phyloP scores from a whole-genome alignment of 179 eudicot genomes.

The Beta lomatogona region DNA sequence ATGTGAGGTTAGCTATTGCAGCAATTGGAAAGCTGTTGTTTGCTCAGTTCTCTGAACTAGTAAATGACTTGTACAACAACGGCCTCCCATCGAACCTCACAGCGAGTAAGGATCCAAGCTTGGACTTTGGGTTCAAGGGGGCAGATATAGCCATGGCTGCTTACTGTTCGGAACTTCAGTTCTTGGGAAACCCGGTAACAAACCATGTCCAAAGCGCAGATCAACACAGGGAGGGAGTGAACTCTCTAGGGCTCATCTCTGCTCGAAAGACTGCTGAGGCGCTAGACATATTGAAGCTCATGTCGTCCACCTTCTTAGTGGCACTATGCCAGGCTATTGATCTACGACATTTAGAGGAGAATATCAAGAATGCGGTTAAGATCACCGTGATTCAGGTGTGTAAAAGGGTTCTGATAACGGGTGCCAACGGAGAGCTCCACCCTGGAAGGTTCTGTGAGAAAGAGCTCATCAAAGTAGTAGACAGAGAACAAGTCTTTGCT shows the following conservation, averaged over 20 bases:
- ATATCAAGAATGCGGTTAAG: constrained; percentile 43
- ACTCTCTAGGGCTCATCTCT: constrained; percentile 57
- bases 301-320: constrained; percentile 57
- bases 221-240: constrained; percentile 64
- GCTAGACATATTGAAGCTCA: constrained; percentile 52
- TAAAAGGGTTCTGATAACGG: constrained; percentile 38
- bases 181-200: constrained; percentile 54
- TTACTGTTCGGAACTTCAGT: constrained; percentile 56
- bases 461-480: constrained; percentile 51
- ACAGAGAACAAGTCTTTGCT: constrained; percentile 51
- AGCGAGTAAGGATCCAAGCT: constrained; percentile 54
- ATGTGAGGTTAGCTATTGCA: constrained; percentile 55
- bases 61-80: constrained; percentile 59
- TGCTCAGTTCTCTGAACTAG: constrained; percentile 50
- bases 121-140: constrained; percentile 55
- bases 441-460: constrained; percentile 53
- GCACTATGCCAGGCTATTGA: constrained; percentile 64
- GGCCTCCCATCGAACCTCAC: constrained; percentile 62
- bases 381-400: constrained; percentile 48
- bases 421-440: constrained; percentile 48
- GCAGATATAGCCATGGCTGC: constrained; percentile 70
- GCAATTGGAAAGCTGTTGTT: constrained; percentile 53
- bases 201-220: constrained; percentile 69
- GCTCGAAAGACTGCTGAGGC: constrained; percentile 59
- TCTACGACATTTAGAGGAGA: constrained; percentile 57